A percentile compares a stretch with the other conserved stretches of the same genome.
These are phyloP conservation scores for Penicillium lividum DNA, from an alignment of 495 filamentous ascomycete genomes.

Conservation along the genomic window DNA sequence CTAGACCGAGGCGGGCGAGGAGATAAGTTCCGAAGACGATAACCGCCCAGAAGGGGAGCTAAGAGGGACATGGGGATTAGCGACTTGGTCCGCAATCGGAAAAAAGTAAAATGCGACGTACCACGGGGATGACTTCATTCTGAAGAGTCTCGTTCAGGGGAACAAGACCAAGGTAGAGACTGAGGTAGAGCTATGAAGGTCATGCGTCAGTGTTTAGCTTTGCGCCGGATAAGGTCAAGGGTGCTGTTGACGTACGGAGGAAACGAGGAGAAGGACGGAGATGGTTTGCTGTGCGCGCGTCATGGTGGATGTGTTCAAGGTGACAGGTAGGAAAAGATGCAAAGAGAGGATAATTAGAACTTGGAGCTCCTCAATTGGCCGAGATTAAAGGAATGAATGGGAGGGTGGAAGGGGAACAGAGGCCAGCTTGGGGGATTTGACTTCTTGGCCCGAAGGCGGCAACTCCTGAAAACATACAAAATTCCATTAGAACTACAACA, in stretches of 20 bases:
- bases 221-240: neutral
- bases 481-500: neutral
- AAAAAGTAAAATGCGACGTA: conserved; percentile 31
- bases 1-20: conserved; percentile 85
- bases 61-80: neutral
- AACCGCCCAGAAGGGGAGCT: conserved; percentile 91
- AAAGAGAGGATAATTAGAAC: conserved; percentile 10
- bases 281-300: conserved; percentile 93
- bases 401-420: conserved; percentile 9
- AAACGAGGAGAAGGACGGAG: conserved; percentile 79
- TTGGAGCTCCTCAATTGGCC: conserved; percentile 17
- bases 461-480: conserved; percentile 5
- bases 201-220: neutral
- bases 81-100: neutral
- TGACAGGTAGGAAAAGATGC: conserved; percentile 3
- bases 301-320: conserved; percentile 54
- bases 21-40: conserved; percentile 94
- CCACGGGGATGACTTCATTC: conserved; percentile 54
- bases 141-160: conserved; percentile 71
- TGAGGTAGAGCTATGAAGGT: conserved; percentile 75
- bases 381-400: conserved; percentile 23
- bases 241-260: conserved; percentile 63
- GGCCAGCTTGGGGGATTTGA: conserved; percentile 23
- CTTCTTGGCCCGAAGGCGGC: conserved; percentile 17
- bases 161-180: conserved; percentile 79